Conservation (phyloP, 2,329 filamentous ascomycete species). For the Fusarium devonianum region DNA sequence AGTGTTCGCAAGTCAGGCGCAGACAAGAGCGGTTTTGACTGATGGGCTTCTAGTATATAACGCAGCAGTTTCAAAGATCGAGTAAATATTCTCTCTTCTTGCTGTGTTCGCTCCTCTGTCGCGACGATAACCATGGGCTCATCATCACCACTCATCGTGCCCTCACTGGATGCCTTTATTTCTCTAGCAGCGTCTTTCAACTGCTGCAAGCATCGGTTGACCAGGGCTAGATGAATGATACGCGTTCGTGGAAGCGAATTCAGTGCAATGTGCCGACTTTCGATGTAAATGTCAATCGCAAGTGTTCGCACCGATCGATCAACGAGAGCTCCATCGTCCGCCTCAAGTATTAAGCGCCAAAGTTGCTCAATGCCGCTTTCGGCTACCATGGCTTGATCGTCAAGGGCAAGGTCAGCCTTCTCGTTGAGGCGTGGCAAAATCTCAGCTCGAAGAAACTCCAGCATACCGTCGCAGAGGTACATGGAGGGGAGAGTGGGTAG, state of each 20-base stretch:
- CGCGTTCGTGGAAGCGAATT: constrained; percentile 60
- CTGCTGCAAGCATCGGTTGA: constrained; percentile 76
- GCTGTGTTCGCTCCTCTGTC: constrained; percentile 55
- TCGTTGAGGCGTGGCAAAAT: constrained; percentile 58
- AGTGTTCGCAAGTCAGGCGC: constrained; percentile 63
- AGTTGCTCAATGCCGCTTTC: constrained; percentile 71
- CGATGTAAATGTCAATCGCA: constrained; percentile 74
- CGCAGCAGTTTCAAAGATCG: constrained; percentile 73
- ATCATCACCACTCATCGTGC: constrained; percentile 53
- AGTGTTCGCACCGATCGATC: constrained; percentile 72
- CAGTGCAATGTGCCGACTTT: constrained; percentile 58
- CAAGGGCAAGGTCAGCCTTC: constrained; percentile 53
- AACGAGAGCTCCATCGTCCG: constrained; percentile 71
- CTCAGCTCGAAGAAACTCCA: constrained; percentile 67
- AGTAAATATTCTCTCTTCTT: constrained; percentile 67
- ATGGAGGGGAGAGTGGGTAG: constrained; percentile 63
- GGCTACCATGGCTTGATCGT: constrained; percentile 60
- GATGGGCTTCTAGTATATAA: constrained; percentile 71
- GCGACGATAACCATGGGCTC: constrained; percentile 61
- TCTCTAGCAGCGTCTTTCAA: constrained; percentile 66
- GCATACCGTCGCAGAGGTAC: constrained; percentile 66
- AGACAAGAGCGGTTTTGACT: constrained; percentile 66
- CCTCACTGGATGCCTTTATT: constrained; percentile 59
- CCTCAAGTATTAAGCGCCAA: constrained; percentile 82
- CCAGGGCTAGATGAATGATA: constrained; percentile 71